These are phyloP conservation scores for Rhododendron ferrugineum DNA, from an alignment of 148 eudicot genomes.

Conservation along the genomic window DNA sequence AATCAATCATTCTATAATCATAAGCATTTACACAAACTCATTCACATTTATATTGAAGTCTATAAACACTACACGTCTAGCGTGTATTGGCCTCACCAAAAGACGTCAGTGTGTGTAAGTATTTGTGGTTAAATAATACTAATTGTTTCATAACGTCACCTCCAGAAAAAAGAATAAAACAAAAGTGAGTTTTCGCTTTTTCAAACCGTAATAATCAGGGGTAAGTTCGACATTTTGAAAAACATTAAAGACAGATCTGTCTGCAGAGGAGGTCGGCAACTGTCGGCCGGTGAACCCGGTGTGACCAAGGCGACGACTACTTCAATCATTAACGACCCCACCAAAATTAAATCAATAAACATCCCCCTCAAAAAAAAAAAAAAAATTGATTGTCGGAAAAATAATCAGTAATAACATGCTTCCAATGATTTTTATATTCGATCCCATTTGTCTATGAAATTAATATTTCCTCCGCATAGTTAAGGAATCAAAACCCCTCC, in stretches of 20 bases:
- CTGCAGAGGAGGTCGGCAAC: conserved; percentile 61
- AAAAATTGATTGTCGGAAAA: not conserved
- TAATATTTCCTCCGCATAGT: not conserved
- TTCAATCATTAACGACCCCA: not conserved
- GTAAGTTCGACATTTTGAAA: not conserved
- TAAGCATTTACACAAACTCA: too few relatives aligned
- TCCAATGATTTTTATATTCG: not conserved
- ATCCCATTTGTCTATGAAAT: not conserved
- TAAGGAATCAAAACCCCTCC: not conserved
- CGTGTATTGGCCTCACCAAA: rapidly evolving
- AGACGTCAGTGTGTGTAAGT: too few relatives aligned
- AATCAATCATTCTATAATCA: too few relatives aligned
- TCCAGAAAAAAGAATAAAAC: too few relatives aligned
- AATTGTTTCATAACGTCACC: too few relatives aligned
- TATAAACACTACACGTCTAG: too few relatives aligned
- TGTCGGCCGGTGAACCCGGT: conserved; percentile 59
- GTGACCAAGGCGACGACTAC: conserved; percentile 9
- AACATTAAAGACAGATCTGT: conserved; percentile 31
- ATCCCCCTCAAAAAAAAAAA: not conserved
- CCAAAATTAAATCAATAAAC: not conserved
- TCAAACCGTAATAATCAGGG: not conserved
- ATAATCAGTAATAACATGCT: not conserved
- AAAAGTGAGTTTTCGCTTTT: too few relatives aligned
- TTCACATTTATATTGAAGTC: too few relatives aligned
- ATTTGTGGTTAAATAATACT: too few relatives aligned